Conservation (phyloP, 2,329 filamentous ascomycete species). For the Thielaviopsis ethacetica region DNA sequence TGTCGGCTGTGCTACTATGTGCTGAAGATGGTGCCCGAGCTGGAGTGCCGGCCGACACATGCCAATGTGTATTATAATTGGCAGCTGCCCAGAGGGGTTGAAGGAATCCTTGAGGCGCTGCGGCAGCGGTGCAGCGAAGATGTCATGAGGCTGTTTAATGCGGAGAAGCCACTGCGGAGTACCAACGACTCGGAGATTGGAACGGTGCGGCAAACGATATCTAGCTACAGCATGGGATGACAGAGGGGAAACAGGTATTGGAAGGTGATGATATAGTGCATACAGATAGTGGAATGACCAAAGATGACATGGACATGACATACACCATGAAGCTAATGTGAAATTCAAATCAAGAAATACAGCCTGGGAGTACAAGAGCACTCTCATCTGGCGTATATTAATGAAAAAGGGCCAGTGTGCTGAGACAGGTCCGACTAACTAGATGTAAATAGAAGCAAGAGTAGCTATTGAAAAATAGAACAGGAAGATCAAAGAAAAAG, state of each 20-base stretch:
- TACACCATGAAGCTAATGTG: neutral
- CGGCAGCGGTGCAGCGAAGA: neutral
- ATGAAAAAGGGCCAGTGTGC: neutral
- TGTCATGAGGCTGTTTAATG: neutral
- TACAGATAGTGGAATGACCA: too few species aligned
- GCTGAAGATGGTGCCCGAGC: constrained; percentile 12
- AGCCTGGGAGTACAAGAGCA: neutral
- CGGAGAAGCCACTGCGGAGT: neutral
- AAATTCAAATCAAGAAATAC: neutral
- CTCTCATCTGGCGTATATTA: neutral
- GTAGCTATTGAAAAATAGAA: neutral
- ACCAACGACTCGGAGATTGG: neutral
- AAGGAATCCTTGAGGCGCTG: neutral
- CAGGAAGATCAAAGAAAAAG: neutral
- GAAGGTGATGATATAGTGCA: too few species aligned
- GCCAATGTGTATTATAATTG: neutral
- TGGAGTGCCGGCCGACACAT: neutral
- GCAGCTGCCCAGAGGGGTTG: neutral
- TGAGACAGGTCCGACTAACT: neutral
- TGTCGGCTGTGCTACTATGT: constrained; percentile 21
- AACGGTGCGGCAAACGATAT: neutral
- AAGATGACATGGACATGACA: neutral
- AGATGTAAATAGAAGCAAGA: neutral
- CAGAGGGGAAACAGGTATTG: too few species aligned
- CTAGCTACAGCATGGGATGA: neutral